Base-by-base conservation (phyloP, 2,329 filamentous ascomycete genomes). In the Coniochaeta sp. region DNA sequence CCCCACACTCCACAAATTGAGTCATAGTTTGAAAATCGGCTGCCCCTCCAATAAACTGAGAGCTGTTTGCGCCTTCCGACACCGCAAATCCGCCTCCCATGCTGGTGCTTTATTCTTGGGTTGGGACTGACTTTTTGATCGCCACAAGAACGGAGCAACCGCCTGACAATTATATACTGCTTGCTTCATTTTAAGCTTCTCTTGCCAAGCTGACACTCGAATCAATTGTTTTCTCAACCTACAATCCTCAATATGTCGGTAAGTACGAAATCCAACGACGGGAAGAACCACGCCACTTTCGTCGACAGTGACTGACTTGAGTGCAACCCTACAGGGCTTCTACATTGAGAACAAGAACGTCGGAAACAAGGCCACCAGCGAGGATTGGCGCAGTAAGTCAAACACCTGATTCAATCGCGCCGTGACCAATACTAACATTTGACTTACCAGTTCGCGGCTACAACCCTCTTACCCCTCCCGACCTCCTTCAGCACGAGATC, bases 401-500 rank as follows among this genome's bases (percentile, higher is more conserved):
- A 24, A n/a, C 12, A 28, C 53, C 58, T 38, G n/a, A 7, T 8
- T 38, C n/a, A n/a, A 12, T 30, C 18, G 33, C 24, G 42, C 10
- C 42, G 18, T 12, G 14, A 45, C 24, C 18, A 24, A 27, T n/a
- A 14, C 45, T 48, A 18, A 48, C 26, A 9, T 26, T n/a, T 4
- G 7, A 31, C 2, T 30, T 31, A 8, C 31, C 54, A 89, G 86
- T 91, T 69, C 86, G 87, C 56, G 92, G 92, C 61, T 92, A 95
- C 79, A 96, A 95, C 68, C 92, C 89, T 62, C 77, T 99, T 59
- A 96, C 90, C 13, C 85, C 94, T 6, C 94, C 94, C 56, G 89
- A 96, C 65, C 84, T 99, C 57, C 89, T 99, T 55, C 92, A 97
- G 71, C 87, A 92, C 77, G 91, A 97, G 70, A 92, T 99, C 63